These are phyloP conservation scores for Colletotrichum godetiae DNA, from an alignment of 2,329 filamentous ascomycete species.

Conservation along the genomic window DNA sequence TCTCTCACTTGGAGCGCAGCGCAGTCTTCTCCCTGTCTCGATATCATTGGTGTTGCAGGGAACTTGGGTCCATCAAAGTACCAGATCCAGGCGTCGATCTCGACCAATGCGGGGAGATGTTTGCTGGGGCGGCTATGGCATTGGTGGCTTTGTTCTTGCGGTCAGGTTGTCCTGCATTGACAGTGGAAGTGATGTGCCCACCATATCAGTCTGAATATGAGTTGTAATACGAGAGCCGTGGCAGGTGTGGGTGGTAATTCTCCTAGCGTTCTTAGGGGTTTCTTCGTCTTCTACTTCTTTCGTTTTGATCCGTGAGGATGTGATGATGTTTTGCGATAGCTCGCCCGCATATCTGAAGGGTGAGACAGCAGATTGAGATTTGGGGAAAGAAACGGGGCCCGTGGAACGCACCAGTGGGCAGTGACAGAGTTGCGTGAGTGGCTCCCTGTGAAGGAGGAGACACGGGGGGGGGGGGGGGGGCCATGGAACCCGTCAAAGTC, in stretches of 20 bases:
- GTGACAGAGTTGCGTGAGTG: too few relatives aligned
- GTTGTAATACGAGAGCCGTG: conserved; percentile 9
- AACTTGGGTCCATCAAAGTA: neutral
- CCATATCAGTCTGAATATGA: neutral
- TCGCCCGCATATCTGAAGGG: neutral
- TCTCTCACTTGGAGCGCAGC: neutral
- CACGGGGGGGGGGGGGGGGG: too few relatives aligned
- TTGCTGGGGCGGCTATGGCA: conserved; percentile 21
- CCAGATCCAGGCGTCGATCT: conserved; percentile 10
- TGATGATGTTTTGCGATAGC: neutral
- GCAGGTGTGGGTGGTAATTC: neutral
- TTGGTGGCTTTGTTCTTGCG: conserved; percentile 23
- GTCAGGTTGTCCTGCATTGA: conserved; percentile 17
- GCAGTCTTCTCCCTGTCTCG: neutral
- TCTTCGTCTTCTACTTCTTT: neutral
- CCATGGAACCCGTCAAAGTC: too few relatives aligned
- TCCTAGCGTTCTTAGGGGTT: neutral
- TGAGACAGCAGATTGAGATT: conserved; percentile 9
- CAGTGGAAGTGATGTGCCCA: neutral
- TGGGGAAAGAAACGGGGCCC: neutral
- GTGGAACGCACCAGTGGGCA: too few relatives aligned
- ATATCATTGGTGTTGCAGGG: neutral
- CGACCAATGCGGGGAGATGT: conserved; percentile 8
- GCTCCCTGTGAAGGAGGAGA: too few relatives aligned
- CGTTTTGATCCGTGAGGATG: neutral